phyloP scores from a whole-genome alignment of 1,284 basidiomycete genomes.

The Singerocomus inundabilis region DNA sequence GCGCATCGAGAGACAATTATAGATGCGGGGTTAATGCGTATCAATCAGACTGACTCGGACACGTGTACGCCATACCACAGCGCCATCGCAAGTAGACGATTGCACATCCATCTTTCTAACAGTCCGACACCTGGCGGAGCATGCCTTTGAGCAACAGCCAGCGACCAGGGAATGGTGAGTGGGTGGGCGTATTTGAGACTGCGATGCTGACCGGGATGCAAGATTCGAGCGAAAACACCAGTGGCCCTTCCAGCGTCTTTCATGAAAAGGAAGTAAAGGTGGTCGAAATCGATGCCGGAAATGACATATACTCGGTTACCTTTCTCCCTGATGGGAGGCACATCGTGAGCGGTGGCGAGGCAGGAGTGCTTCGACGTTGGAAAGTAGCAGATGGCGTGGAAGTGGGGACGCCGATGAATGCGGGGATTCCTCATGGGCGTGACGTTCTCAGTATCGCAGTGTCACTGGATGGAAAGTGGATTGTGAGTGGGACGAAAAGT shows the following conservation, averaged over 20 bases:
- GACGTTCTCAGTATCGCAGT: background rate
- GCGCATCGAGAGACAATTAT: too few species aligned
- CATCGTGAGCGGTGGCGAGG: background rate
- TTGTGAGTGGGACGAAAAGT: background rate
- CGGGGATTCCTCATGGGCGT: too few species aligned
- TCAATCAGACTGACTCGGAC: too few species aligned
- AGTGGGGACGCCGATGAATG: background rate
- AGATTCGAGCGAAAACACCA: too few species aligned
- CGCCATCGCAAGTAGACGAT: too few species aligned
- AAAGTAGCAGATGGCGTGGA: background rate
- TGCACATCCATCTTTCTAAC: background rate
- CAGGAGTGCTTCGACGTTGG: conserved; percentile 3
- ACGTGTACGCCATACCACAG: too few species aligned
- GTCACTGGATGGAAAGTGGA: background rate
- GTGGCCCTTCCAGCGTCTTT: background rate
- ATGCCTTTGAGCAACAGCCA: background rate
- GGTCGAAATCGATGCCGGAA: background rate
- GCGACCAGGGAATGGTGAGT: background rate
- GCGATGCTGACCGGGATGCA: background rate
- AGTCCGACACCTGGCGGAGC: too few species aligned
- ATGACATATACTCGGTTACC: background rate
- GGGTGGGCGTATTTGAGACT: background rate
- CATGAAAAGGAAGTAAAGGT: background rate
- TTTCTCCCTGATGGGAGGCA: background rate
- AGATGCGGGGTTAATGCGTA: too few species aligned